Evolutionary conservation across 805 yeast species (phyloP).

Genomic region (Torulaspora franciscae): DNA sequence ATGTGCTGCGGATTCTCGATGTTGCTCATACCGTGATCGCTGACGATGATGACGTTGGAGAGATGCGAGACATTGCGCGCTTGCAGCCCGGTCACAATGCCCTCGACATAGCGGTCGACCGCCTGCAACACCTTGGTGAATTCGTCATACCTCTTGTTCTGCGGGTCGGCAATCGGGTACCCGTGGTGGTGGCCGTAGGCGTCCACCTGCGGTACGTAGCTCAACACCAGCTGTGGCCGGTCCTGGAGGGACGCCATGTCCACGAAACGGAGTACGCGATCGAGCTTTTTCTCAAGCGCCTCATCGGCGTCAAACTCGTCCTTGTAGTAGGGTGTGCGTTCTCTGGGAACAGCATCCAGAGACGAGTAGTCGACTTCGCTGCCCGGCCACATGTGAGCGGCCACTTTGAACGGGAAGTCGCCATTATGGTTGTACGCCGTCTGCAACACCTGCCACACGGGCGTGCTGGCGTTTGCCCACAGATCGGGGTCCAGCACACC

Average conservation of each 20-base stretch:
- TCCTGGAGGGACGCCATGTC: conserved; percentile 44
- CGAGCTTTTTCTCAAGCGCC: conserved; percentile 45
- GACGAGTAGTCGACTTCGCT: conserved; percentile 54
- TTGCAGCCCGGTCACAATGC: conserved; percentile 44
- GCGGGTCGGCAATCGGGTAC: conserved; percentile 53
- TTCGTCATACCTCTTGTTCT: conserved; percentile 21
- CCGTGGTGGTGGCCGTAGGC: conserved; percentile 73
- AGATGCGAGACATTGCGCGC: conserved; percentile 56
- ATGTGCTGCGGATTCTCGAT: conserved; percentile 54
- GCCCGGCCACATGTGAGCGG: conserved; percentile 96
- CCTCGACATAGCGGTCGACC: conserved; percentile 62
- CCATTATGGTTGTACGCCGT: conserved; percentile 40
- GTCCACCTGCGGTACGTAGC: conserved; percentile 80
- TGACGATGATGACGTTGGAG: conserved; percentile 70
- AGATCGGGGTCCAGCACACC: conserved; percentile 51
- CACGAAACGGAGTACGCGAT: conserved; percentile 60
- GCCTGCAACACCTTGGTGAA: conserved; percentile 35
- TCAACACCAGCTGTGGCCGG: conserved; percentile 72
- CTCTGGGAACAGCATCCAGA: conserved; percentile 33
- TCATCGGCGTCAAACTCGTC: conserved; percentile 66
- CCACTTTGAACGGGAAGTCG: conserved; percentile 15
- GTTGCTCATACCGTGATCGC: conserved; percentile 95
- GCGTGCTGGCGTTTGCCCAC: conserved; percentile 80
- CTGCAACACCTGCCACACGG: conserved; percentile 76
- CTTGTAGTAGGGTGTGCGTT: conserved; percentile 46